Conservation (phyloP, 306 rosid species). For the Herpetospermum pedunculosum region DNA sequence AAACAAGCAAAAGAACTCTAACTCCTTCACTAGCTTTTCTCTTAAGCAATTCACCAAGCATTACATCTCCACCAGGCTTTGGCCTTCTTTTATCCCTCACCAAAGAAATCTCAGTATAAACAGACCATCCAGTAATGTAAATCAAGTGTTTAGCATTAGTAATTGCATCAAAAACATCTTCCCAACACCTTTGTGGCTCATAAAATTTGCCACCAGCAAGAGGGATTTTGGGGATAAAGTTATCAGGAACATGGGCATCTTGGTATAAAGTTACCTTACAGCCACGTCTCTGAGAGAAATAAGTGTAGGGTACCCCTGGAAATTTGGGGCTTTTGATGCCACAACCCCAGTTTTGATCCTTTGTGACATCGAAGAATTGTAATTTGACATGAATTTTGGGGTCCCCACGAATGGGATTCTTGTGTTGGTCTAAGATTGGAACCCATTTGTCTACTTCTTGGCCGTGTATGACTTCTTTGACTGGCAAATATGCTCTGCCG, state of each 20-base stretch:
- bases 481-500: conserved; percentile 34
- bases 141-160: conserved; percentile 38
- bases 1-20: conserved; percentile 34
- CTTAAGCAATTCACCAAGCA: conserved; percentile 29
- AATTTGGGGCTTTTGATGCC: conserved; percentile 30
- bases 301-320: conserved; percentile 44
- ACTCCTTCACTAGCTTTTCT: conserved; percentile 41
- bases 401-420: conserved; percentile 17
- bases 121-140: conserved; percentile 44
- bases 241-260: conserved; percentile 42
- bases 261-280: conserved; percentile 32
- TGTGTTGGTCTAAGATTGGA: conserved; percentile 20
- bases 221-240: conserved; percentile 32
- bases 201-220: conserved; percentile 35
- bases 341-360: conserved; percentile 31
- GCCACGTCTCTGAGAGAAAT: conserved; percentile 30
- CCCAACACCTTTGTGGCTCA: conserved; percentile 43
- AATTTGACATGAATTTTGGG: conserved; percentile 36
- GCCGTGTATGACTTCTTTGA: conserved; percentile 15
- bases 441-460: conserved; percentile 36
- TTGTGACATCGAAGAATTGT: conserved; percentile 29
- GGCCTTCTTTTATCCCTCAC: conserved; percentile 36
- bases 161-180: conserved; percentile 40
- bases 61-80: conserved; percentile 33
- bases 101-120: conserved; percentile 27